These are phyloP conservation scores for Gleditsia sinensis DNA, from an alignment of 306 rosid species.

Conservation along the genomic window DNA sequence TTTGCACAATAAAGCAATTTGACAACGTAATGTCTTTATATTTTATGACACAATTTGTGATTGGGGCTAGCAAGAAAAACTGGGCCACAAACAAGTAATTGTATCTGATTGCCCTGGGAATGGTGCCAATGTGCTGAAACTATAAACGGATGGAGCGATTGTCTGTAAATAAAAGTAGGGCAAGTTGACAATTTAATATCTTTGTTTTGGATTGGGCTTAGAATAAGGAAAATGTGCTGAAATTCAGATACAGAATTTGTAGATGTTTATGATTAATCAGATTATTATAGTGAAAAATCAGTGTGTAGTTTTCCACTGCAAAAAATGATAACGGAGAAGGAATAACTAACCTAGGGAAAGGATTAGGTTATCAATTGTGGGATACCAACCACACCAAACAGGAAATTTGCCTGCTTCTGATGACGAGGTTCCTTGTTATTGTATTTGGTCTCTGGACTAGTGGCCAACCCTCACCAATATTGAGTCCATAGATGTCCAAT, in stretches of 20 bases:
- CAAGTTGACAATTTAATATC: too few relatives aligned
- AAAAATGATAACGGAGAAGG: neutral
- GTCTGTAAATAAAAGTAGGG: too few relatives aligned
- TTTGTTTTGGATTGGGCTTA: too few relatives aligned
- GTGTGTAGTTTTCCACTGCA: neutral
- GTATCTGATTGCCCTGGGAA: too few relatives aligned
- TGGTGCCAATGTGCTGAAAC: too few relatives aligned
- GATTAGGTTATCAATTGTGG: conserved; percentile 1
- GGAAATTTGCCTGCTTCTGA: neutral
- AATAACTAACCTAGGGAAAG: neutral
- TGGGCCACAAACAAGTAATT: too few relatives aligned
- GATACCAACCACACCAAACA: conserved; percentile 38
- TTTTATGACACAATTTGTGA: too few relatives aligned
- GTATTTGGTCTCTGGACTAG: conserved; percentile 8
- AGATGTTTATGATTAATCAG: neutral
- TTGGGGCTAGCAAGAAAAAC: too few relatives aligned
- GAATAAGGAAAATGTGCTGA: too few relatives aligned
- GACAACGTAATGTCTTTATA: too few relatives aligned
- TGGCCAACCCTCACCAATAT: conserved; percentile 42
- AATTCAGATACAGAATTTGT: neutral
- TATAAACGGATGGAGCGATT: too few relatives aligned
- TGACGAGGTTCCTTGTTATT: neutral
- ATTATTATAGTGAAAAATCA: neutral
- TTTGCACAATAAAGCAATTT: too few relatives aligned
- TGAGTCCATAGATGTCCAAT: neutral